Conservation (phyloP, 176 grass and related monocot species). For the Aegilops speltoides region DNA sequence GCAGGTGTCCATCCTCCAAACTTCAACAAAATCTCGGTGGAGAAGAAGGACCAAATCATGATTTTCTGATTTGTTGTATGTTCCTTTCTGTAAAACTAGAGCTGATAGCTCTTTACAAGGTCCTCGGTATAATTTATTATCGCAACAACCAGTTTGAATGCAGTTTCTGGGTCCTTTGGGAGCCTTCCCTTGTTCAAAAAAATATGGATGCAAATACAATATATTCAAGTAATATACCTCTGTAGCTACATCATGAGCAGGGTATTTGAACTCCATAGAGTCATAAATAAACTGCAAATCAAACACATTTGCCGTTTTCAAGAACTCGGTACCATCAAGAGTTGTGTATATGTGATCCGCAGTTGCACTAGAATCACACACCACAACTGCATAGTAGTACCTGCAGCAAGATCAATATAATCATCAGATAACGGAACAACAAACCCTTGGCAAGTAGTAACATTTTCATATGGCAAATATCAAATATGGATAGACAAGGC, state of each 20-base stretch:
- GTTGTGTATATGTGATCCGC: slow-evolving; percentile 82
- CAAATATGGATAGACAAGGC: background rate
- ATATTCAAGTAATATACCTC: slow-evolving; percentile 54
- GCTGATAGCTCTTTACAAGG: background rate
- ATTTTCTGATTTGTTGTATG: background rate
- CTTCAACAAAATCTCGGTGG: background rate
- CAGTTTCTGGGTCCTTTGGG: background rate
- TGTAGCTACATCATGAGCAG: slow-evolving; percentile 60
- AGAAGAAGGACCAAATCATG: background rate
- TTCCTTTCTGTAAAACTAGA: background rate
- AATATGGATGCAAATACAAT: background rate
- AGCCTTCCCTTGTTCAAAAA: background rate
- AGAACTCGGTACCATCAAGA: slow-evolving; percentile 83
- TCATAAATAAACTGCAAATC: slow-evolving; percentile 90
- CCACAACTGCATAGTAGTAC: slow-evolving; percentile 90
- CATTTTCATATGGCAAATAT: background rate
- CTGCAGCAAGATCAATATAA: slow-evolving; percentile 39
- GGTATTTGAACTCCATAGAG: slow-evolving; percentile 74
- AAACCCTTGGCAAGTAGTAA: slow-evolving; percentile 3
- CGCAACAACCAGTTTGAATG: background rate
- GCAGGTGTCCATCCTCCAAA: background rate
- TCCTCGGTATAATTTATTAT: background rate
- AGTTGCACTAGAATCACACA: slow-evolving; percentile 85
- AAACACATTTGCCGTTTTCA: slow-evolving; percentile 82
- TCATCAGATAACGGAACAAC: background rate